Conservation (phyloP, 2,329 filamentous ascomycete species). For the Polychaeton citri region DNA sequence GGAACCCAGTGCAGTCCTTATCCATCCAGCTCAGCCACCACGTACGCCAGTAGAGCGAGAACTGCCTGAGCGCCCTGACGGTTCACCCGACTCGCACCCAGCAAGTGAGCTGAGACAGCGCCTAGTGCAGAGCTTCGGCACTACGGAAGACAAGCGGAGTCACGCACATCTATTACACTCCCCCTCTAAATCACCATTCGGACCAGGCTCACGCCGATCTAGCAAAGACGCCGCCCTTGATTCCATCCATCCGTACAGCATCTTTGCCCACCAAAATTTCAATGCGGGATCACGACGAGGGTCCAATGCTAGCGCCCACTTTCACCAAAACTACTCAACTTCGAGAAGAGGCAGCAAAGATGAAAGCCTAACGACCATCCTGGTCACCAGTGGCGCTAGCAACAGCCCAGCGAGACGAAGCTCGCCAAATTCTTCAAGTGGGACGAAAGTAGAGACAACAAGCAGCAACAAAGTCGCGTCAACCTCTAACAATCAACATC, state of each 20-base stretch:
- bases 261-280: conserved; percentile 15
- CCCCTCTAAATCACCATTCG: conserved; percentile 12
- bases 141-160: conserved; percentile 9
- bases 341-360: conserved; percentile 22
- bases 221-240: conserved; percentile 24
- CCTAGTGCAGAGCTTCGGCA: conserved; percentile 8
- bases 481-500: background rate
- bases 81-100: conserved; percentile 8
- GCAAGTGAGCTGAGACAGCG: conserved; percentile 14
- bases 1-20: conserved; percentile 13
- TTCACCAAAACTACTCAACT: conserved; percentile 19
- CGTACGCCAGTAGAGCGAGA: conserved; percentile 10
- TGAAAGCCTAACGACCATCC: conserved; percentile 21
- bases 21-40: conserved; percentile 9
- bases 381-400: conserved; percentile 18
- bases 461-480: no score
- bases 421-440: conserved; percentile 5
- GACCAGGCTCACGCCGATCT: conserved; percentile 17
- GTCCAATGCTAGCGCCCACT: conserved; percentile 20
- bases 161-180: conserved; percentile 11
- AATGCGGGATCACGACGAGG: conserved; percentile 17
- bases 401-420: conserved; percentile 11
- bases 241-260: conserved; percentile 18
- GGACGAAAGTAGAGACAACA: no score
- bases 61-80: conserved; percentile 5